Evolutionary conservation across 768 basidiomycete species (phyloP).

Genomic region (Phaffia australis): DNA sequence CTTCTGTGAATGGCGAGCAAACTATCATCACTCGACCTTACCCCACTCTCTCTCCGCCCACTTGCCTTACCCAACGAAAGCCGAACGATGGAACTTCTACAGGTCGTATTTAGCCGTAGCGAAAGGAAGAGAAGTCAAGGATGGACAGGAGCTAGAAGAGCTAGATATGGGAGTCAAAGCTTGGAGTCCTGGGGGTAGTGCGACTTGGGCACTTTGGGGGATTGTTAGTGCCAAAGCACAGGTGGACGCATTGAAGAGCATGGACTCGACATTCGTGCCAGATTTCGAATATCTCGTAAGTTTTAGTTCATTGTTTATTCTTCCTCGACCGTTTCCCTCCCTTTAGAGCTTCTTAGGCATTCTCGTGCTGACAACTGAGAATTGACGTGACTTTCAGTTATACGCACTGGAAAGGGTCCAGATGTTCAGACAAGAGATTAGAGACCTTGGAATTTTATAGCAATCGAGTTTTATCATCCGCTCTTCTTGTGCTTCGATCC

Average conservation of each 20-base stretch:
- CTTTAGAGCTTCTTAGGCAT: background rate
- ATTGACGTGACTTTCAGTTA: constrained; percentile 33
- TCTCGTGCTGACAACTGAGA: background rate
- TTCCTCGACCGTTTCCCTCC: background rate
- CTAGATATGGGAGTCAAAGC: constrained; percentile 68
- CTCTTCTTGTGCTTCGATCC: no score
- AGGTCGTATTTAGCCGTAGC: constrained; percentile 55
- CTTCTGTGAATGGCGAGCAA: constrained; percentile 80
- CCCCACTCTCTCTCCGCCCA: constrained; percentile 40
- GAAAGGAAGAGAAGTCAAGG: constrained; percentile 28
- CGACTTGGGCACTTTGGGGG: constrained; percentile 91
- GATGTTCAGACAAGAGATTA: constrained; percentile 41
- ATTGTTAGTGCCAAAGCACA: constrained; percentile 61
- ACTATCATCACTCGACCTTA: constrained; percentile 56
- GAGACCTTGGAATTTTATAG: constrained; percentile 32
- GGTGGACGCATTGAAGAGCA: constrained; percentile 38
- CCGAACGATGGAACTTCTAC: constrained; percentile 75
- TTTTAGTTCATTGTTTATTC: constrained; percentile 5
- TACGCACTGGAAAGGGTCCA: constrained; percentile 50
- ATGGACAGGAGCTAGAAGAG: constrained; percentile 45
- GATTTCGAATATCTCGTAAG: constrained; percentile 77
- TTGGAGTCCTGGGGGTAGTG: constrained; percentile 87
- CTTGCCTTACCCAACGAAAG: constrained; percentile 57
- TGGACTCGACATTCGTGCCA: constrained; percentile 38
- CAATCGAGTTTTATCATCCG: no score